These are phyloP conservation scores for Eustoma russellianum DNA, from an alignment of 257 asterid genomes.

Conservation along the genomic window DNA sequence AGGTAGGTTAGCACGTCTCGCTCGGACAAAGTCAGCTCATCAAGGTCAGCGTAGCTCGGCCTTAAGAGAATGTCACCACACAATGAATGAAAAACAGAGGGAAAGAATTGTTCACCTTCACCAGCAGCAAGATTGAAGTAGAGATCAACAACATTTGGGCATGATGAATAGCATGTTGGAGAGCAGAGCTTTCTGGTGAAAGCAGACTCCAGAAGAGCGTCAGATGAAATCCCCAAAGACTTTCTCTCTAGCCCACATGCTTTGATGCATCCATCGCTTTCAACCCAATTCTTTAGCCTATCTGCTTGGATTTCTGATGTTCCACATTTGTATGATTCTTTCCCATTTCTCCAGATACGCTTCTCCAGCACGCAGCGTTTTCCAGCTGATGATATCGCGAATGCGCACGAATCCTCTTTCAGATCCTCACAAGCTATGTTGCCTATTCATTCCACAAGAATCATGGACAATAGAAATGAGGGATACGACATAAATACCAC, in stretches of 20 bases:
- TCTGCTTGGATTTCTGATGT: conserved; percentile 58
- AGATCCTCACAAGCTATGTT: conserved; percentile 43
- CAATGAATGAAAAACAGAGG: too few species aligned
- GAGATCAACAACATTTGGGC: conserved; percentile 68
- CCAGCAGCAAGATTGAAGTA: conserved; percentile 85
- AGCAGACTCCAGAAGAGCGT: conserved; percentile 45
- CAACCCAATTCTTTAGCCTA: conserved; percentile 37
- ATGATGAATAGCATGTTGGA: conserved; percentile 34
- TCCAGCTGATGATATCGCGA: conserved; percentile 46
- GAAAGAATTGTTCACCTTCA: too few species aligned
- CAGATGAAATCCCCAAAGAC: conserved; percentile 76
- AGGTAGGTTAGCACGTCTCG: too few species aligned
- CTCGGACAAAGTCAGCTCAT: too few species aligned
- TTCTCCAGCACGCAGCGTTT: conserved; percentile 74
- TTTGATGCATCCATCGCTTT: conserved; percentile 46
- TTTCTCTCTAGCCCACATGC: conserved; percentile 57
- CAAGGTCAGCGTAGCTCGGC: too few species aligned
- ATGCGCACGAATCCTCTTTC: conserved; percentile 43
- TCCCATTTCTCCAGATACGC: conserved; percentile 33
- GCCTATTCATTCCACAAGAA: conserved; percentile 19
- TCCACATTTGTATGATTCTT: conserved; percentile 39
- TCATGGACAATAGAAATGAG: too few species aligned
- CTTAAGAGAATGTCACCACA: too few species aligned
- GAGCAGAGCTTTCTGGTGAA: conserved; percentile 62
- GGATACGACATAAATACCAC: neutral